phyloP scores from a whole-genome alignment of 805 yeast species.

The Teunomyces funiuensis region DNA sequence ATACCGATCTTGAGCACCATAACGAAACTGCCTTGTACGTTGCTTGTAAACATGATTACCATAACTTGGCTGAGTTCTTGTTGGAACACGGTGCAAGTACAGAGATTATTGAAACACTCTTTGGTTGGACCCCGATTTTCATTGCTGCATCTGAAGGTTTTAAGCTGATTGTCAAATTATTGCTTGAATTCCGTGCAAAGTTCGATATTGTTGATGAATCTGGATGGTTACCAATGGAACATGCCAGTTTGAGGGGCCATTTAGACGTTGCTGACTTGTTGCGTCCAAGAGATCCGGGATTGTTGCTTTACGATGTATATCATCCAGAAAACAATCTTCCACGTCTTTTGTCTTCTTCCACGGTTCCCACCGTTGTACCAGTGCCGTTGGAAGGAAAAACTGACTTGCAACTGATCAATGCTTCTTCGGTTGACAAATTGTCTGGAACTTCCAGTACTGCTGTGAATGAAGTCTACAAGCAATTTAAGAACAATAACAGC shows the following conservation, averaged over 20 bases:
- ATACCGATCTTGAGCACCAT: conserved; percentile 53
- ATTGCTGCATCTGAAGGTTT: conserved; percentile 87
- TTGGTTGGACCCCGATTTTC: conserved; percentile 94
- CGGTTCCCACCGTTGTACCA: conserved; percentile 9
- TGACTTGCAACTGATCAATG: conserved; percentile 12
- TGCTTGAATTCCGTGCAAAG: conserved; percentile 55
- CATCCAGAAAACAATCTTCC: conserved; percentile 34
- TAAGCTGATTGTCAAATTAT: conserved; percentile 50
- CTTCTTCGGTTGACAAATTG: conserved; percentile 37
- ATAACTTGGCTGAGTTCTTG: conserved; percentile 52
- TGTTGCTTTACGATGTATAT: conserved; percentile 36
- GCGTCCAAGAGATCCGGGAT: conserved; percentile 43
- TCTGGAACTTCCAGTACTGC: conserved; percentile 34
- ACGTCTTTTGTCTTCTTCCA: conserved; percentile 13
- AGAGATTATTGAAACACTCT: conserved; percentile 72
- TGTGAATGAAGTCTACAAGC: conserved; percentile 39
- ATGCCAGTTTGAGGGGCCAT: conserved; percentile 89
- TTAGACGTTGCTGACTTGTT: conserved; percentile 64
- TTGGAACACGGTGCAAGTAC: conserved; percentile 64
- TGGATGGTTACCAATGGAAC: conserved; percentile 98
- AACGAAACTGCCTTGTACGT: conserved; percentile 81
- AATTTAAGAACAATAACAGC: conserved; percentile 29
- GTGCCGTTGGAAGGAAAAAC: neutral
- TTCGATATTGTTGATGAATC: conserved; percentile 67
- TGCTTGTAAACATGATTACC: conserved; percentile 65